phyloP scores from a whole-genome alignment of 371 early-diverging fungal genomes.

The Haplosporangium sp. region DNA sequence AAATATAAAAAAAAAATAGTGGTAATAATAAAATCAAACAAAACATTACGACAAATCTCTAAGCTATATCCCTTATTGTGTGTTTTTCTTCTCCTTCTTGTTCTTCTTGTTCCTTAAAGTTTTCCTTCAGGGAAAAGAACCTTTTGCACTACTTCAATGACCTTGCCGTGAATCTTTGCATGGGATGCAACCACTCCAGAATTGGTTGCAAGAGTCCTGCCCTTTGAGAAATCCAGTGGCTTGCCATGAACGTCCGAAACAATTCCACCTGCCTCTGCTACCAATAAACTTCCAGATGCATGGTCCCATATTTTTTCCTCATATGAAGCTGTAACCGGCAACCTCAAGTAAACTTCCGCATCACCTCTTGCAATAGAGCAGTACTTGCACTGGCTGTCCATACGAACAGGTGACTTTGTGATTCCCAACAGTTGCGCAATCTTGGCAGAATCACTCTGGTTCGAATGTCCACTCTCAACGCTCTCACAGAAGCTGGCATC shows the following conservation, averaged over 20 bases:
- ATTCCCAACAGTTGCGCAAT: constrained; percentile 85
- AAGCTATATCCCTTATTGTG: too few species aligned
- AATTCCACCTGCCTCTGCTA: constrained; percentile 95
- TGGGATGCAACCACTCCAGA: constrained; percentile 92
- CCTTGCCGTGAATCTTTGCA: constrained; percentile 69
- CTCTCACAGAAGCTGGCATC: constrained; percentile 93
- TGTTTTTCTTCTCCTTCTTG: neutral
- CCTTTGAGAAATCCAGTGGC: constrained; percentile 89
- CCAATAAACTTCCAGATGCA: constrained; percentile 91
- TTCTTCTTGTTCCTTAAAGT: constrained; percentile 22
- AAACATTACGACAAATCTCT: neutral
- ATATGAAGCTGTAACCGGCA: constrained; percentile 84
- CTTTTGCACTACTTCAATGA: constrained; percentile 77
- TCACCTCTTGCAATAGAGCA: constrained; percentile 89
- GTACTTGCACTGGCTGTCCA: constrained; percentile 97
- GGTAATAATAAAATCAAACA: neutral
- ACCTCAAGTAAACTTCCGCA: constrained; percentile 91
- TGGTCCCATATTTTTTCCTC: constrained; percentile 99
- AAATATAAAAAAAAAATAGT: neutral
- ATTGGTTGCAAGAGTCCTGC: constrained; percentile 85
- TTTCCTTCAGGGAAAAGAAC: constrained; percentile 60
- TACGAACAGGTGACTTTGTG: constrained; percentile 80
- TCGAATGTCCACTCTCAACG: constrained; percentile 94
- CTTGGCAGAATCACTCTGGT: constrained; percentile 81
- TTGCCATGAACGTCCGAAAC: constrained; percentile 89